Evolutionary conservation across 176 grass and related monocot genomes (phyloP).

Genomic region (Elymus sibiricus): DNA sequence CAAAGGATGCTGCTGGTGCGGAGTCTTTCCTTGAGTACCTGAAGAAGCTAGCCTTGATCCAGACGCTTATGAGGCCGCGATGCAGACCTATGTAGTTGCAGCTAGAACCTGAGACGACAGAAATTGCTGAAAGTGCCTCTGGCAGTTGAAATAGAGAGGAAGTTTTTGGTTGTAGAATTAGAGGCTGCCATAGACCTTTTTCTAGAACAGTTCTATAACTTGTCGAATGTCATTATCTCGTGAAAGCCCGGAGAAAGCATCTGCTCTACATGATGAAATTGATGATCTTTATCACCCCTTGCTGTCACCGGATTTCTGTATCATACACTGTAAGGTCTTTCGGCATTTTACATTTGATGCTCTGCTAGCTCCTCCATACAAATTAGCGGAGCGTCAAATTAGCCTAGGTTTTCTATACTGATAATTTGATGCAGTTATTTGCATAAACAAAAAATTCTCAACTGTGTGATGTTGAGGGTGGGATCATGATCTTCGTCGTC

Average conservation of each 20-base stretch:
- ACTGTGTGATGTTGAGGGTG: no score
- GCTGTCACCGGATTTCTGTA: no score
- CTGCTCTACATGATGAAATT: neutral
- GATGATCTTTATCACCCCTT: neutral
- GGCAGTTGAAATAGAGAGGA: neutral
- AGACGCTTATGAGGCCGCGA: conserved; percentile 7
- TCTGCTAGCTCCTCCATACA: neutral
- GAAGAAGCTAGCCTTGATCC: neutral
- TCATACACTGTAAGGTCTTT: no score
- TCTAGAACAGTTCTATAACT: neutral
- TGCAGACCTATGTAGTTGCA: conserved; percentile 18
- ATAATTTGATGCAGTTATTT: neutral
- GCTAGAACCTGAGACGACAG: conserved; percentile 5
- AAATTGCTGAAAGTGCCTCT: neutral
- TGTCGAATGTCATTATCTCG: neutral
- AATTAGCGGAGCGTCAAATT: no score
- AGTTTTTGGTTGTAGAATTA: no score
- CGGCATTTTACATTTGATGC: neutral
- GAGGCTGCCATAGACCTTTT: no score
- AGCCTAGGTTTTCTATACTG: no score
- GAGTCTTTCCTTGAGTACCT: conserved; percentile 31
- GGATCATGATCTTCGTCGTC: no score
- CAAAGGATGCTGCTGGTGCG: conserved; percentile 22
- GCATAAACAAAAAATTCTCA: neutral
- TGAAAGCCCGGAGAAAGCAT: neutral